Evolutionary conservation across 176 grass and related monocot genomes (phyloP), one percentile per base, ranked within the genome.

Genomic region (Zoysia pacifica): DNA sequence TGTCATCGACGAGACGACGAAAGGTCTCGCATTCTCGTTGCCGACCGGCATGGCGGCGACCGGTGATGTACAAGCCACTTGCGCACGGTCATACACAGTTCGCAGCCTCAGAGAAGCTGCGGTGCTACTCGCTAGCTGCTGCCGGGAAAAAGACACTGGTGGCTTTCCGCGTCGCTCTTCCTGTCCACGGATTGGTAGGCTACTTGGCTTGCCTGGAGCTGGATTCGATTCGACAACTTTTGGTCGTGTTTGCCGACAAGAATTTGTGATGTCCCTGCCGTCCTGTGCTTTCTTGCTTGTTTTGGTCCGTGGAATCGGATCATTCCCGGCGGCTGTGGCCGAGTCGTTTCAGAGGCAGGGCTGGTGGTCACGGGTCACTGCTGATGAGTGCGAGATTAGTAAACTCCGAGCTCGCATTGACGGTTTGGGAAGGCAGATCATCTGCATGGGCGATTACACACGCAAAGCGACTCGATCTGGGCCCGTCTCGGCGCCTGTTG

Each of bases 361-460:
- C n/a, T n/a, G n/a, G 28, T 28, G 28, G 28, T 28, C 44, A 44
- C 18, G 19, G 42, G 41, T 13, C 5, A n/a, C 35, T 28, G 35
- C 68, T 47, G n/a, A 48, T 3, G 67, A 70, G 45, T 14, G 46
- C 11, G 56, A n/a, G 5, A 56, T 16, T 56, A 7, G 45, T 47
- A 47, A 47, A 47, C 53, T 56, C 15, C 53, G 53, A 16, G 15
- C 15, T 16, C 10, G 9, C 1, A 11, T 52, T 41, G 44, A 48
- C 6, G 8, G 5, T 74, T 45, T 14, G 0, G 9, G 10, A 14
- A 9, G 5, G 58, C 58, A 60, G 28, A 53, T 15, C 83, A 70
- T 15, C 83, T 35, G 63, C 84, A 40, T 62, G 80, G 48, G 8
- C 51, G 4, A 78, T 60, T 1, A 36, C 16, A 16, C 73, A 50